Base-by-base conservation (phyloP, 2,329 filamentous ascomycete genomes). In the Sordariomycetes sp. region DNA sequence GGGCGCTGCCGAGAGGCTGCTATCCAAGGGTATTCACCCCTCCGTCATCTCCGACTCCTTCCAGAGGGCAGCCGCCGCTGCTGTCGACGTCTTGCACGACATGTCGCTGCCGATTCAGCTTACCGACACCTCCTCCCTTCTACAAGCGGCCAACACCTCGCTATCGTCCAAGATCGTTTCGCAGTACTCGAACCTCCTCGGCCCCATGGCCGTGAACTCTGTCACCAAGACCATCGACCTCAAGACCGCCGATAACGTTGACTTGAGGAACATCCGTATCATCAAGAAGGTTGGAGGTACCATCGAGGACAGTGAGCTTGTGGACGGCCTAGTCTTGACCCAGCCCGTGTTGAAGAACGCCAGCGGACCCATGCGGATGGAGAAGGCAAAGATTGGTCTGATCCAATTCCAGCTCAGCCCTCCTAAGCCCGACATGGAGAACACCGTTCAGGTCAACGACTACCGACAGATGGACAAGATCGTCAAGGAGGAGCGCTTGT, bases 381-480 rank as follows among this genome's bases (percentile, higher is more conserved):
- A 98, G 64, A 98, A 98, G 75, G 92, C 92, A 43, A 82, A 72
- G 65, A 98, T 98, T 64, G 92, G 84, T 45, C 71, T 98, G 41
- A 96, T 98, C 47, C 92, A 98, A 59, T 98, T 98, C 74, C 92
- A 98, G 64, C 79, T 98, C 49, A 94, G 87, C 63, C 90, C 92
- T 30, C 92, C 92, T 3, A 98, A 98, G 66, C 92, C 92, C 47
- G 92, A 98, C 79, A 98, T 98, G 92, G 92, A 98, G 69, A 98
- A 98, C 66, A 92, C 93, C 54, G 96, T 98, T 44, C 82, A 94
- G 21, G 92, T 98, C 53, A 98, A 98, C 63, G 92, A 98, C 68
- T 98, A 98, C 73, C 78, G 92, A 54, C 92, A 98, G 61, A 98
- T 98, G 92, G 92, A 98, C 71, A 98, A 96, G 75, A 98, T 98